Base-by-base conservation (phyloP, 1,284 basidiomycete genomes). In the Wallemia ichthyophaga region DNA sequence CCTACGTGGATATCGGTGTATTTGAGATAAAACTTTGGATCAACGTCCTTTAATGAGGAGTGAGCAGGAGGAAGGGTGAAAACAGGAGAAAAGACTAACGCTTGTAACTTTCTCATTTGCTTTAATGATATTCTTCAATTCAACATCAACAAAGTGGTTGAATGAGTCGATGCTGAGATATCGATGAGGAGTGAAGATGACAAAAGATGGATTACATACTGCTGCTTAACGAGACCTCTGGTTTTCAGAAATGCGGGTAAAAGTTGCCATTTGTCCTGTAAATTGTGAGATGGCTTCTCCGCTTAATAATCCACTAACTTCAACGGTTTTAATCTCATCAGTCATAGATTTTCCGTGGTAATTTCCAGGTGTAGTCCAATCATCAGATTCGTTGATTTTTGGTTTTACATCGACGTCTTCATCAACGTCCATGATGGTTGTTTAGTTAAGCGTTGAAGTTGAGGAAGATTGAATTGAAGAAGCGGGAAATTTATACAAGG, bases 141-240 rank as follows among this genome's bases (percentile, higher is more conserved):
- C 91, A 33, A 85, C 82, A 67, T 98, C 85, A 66, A 98, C 87
- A 69, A 99, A 98, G 71, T 96, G 94, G 73, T 99, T 98, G 80
- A 94, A 99, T 9, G 91, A 96, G 71, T 99, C 95, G 65, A 98
- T 87, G 68, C 55, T 56, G 55, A 23, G 15, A 27, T 23, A 11
- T 24, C 1, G n/a, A 17, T 17, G 25, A 48, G 21, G 27, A 5
- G 56, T 15, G 28, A n/a, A 56, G 55, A 17, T 26, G 25, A 15
- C 24, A n/a, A 25, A 15, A 56, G 25, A 25, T 26, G n/a, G 21
- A 2, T 15, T 25, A 56, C 55, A 24, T 56, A 56, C n/a, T 99
- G 94, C 69, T 99, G 94, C 73, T 98, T 98, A 62, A 95, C 91
- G n/a, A 96, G 79, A 64, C 91, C 91, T 67, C 95, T 96, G 62